phyloP scores from a whole-genome alignment of 306 rosid species.

The Cucumis melo region DNA sequence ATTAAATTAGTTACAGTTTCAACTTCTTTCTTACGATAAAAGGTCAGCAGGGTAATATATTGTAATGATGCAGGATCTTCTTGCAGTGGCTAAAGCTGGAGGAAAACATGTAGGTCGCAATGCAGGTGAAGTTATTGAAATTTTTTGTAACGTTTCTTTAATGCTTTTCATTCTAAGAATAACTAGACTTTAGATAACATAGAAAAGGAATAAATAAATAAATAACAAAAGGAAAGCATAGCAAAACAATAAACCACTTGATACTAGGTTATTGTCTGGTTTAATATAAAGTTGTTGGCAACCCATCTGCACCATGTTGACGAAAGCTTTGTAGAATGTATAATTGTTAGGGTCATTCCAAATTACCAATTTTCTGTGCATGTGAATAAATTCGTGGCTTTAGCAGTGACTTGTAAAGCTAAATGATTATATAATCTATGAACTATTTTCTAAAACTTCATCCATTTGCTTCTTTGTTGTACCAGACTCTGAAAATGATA shows the following conservation, averaged over 20 bases:
- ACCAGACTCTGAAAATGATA: conserved; percentile 71
- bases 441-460: conserved; percentile 3
- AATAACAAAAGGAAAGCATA: neutral
- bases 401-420: neutral
- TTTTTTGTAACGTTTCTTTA: neutral
- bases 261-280: neutral
- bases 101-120: conserved; percentile 20
- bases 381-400: neutral
- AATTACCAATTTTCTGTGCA: neutral
- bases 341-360: neutral
- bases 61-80: conserved; percentile 25
- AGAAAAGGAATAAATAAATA: neutral
- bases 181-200: neutral
- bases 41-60: neutral
- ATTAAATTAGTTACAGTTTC: neutral
- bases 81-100: conserved; percentile 15
- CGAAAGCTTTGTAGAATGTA: neutral
- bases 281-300: neutral
- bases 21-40: neutral
- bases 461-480: conserved; percentile 7
- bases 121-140: conserved; percentile 30
- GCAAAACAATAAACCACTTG: neutral
- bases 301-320: neutral
- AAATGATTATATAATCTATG: conserved; percentile 3
- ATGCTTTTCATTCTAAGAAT: neutral